Base-by-base conservation (phyloP, 1,139 yeast genomes). In the Saccharomyces hybrid region DNA sequence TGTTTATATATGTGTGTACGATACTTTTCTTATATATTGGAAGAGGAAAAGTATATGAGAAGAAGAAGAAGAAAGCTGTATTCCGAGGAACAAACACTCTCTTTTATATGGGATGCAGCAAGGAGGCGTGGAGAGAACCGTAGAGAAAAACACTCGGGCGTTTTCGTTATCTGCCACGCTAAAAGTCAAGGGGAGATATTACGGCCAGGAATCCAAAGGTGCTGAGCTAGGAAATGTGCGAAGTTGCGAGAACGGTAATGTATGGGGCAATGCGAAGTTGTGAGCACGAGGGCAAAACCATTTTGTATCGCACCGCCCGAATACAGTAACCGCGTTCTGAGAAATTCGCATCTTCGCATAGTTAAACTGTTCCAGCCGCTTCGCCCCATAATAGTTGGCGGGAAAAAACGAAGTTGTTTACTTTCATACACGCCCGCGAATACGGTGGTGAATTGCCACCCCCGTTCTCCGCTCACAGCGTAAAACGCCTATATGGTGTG, bases 401-500 rank as follows among this genome's bases (percentile, higher is more conserved):
- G 44, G 16, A 19, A 6, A 38, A 38, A 38, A 19, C 24, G 26
- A 38, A 38, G 44, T 38, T 38, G 44, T 38, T 34, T 38, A 38
- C 24, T 16, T 38, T 38, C n/a, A 11, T n/a, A 9, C 19, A 38
- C 19, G 24, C 24, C 19, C 26, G 44, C 44, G 44, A 38, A 38
- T 38, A 38, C 44, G 44, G 44, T 38, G 44, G 44, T 38, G 19
- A 38, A 38, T 38, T 38, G 44, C 26, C 44, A 38, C 44, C 44
- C 44, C 31, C 44, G 24, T 38, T 38, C 44, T 19, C 44, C 44
- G 21, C 11, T 38, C n/a, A 38, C 12, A 14, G 24, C 12, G 44
- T 38, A 38, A 19, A 14, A 11, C 9, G 21, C 44, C 26, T 19
- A 8, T 11, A 14, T 38, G 44, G 11, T 38, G 24, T 12, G 14